Base-by-base conservation (phyloP, 306 rosid species). In the Ormosia emarginata region DNA sequence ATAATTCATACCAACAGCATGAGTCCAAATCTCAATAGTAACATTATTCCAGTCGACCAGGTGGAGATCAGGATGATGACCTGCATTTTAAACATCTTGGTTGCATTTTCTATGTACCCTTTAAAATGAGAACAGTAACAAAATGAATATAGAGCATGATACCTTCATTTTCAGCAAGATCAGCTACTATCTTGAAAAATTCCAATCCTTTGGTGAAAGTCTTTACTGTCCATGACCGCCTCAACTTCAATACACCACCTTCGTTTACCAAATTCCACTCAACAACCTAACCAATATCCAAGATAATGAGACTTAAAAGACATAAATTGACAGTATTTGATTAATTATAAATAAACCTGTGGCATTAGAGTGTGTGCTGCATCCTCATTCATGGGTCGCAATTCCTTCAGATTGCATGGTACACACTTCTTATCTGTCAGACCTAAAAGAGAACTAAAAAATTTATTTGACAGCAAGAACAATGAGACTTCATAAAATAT, bases 31-130 rank as follows among this genome's bases (percentile, higher is more conserved):
- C 86, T 94, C 94, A 39, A 94, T 84, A 6, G 89, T 91, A 46
- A 94, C 89, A 71, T 89, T 92, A 85, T 94, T 94, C 97, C 97
- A 92, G 82, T 89, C 93, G 53, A 87, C 97, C 56, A 94, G 92
- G 87, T 94, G 98, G 81, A 94, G 98, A 84, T 94, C 93, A 12
- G 98, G 98, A 79, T 94, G 95, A 83, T 94, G 97, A 66, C 88
- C 98, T 94, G 94, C 80, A 74, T 67, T 67, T 32, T 33, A 67
- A 74, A 57, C 30, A 9, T 32, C 10, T 18, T 29, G 65, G 40
- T 71, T 62, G 63, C 44, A 61, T 43, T 14, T 13, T 71, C 10
- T 43, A 57, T 11, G 13, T 49, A 57, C 57, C 74, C 36, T 66
- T 72, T 10, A 55, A 77, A 63, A 63, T 44, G 33, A 80, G n/a